Conservation (phyloP, 805 yeast species). For the Cyberlindnera euphorbiae region DNA sequence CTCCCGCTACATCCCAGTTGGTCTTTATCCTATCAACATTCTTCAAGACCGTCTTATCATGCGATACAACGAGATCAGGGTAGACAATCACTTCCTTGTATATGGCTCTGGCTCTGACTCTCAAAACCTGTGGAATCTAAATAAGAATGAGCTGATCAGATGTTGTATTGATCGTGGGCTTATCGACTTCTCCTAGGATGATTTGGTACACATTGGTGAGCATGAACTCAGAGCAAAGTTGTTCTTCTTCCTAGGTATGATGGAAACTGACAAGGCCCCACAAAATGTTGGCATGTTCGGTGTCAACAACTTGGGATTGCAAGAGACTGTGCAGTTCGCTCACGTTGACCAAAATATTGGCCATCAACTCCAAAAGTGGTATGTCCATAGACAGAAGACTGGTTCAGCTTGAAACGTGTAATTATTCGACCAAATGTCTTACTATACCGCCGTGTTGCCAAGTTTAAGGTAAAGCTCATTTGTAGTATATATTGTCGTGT, state of each 20-base stretch:
- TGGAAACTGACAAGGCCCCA: constrained; percentile 29
- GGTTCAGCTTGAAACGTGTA: too few relatives aligned
- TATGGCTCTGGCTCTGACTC: constrained; percentile 7
- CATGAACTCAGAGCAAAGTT: constrained; percentile 34
- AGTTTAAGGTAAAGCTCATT: too few relatives aligned
- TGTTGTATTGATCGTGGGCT: constrained; percentile 56
- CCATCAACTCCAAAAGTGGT: constrained; percentile 15
- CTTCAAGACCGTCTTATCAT: constrained; percentile 33
- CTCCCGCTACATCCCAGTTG: constrained; percentile 36
- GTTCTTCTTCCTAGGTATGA: constrained; percentile 36
- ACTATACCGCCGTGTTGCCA: too few relatives aligned
- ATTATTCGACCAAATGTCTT: too few relatives aligned
- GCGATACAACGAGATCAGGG: constrained; percentile 40
- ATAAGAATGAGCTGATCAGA: constrained; percentile 45
- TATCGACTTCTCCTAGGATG: constrained; percentile 32
- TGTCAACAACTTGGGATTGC: constrained; percentile 20
- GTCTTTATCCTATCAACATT: constrained; percentile 34
- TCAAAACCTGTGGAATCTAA: constrained; percentile 41
- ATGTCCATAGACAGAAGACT: constrained; percentile 9
- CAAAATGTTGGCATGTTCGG: constrained; percentile 31
- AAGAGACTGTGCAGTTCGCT: constrained; percentile 5
- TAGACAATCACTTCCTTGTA: constrained; percentile 45
- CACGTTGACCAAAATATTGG: constrained; percentile 10
- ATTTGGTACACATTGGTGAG: constrained; percentile 29
- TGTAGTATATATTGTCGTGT: too few relatives aligned